These are phyloP conservation scores for Xylariales sp. DNA, from an alignment of 2,329 filamentous ascomycete species.

Conservation along the genomic window DNA sequence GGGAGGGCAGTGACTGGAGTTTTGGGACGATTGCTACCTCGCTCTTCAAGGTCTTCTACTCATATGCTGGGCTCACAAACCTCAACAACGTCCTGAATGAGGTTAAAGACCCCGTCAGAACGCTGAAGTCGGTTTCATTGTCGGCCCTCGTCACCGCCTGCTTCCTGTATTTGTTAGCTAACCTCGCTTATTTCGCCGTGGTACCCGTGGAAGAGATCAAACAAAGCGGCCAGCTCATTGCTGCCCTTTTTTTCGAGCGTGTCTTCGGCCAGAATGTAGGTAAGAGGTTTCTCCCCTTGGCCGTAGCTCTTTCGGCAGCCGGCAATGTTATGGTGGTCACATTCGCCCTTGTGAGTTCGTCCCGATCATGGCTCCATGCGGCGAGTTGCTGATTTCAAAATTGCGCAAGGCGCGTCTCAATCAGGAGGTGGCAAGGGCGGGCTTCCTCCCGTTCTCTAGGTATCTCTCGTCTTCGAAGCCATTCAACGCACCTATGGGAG, in stretches of 20 bases:
- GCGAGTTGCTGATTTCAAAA: conserved; percentile 12
- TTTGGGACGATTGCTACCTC: conserved; percentile 75
- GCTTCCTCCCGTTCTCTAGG: conserved; percentile 73
- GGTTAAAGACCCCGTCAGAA: conserved; percentile 74
- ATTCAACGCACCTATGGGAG: conserved; percentile 74
- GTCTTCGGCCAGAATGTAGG: conserved; percentile 71
- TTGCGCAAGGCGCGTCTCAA: conserved; percentile 69
- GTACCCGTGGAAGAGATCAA: conserved; percentile 76
- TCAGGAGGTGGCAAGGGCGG: conserved; percentile 78
- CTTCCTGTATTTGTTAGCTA: conserved; percentile 73
- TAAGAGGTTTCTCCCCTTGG: conserved; percentile 67
- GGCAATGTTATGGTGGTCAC: conserved; percentile 81
- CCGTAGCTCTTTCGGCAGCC: conserved; percentile 73
- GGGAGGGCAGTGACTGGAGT: conserved; percentile 75
- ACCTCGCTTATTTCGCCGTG: conserved; percentile 71
- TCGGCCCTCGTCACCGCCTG: conserved; percentile 71
- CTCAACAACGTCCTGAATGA: conserved; percentile 78
- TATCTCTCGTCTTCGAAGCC: conserved; percentile 73
- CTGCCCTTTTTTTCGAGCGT: conserved; percentile 73
- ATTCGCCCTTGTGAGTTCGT: conserved; percentile 69
- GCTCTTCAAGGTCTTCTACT: conserved; percentile 76
- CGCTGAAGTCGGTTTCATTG: conserved; percentile 70
- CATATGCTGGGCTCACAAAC: conserved; percentile 74
- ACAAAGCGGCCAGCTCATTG: conserved; percentile 73
- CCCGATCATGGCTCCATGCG: neutral